Evolutionary conservation across 2,329 filamentous ascomycete genomes (phyloP).

Genomic region (Claviceps pusilla): DNA sequence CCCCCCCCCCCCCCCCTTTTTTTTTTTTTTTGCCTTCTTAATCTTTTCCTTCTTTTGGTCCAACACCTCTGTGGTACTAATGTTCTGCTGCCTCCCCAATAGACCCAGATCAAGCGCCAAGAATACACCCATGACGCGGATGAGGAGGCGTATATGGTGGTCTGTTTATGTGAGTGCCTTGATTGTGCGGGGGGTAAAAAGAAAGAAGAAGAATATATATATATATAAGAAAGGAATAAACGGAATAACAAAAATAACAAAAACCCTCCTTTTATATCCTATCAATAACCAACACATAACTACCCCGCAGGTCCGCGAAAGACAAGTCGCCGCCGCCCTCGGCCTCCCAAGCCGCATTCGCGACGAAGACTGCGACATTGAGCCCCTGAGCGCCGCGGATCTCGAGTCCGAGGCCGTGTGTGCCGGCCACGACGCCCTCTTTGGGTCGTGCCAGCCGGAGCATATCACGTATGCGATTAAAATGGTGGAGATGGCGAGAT

Average conservation of each 20-base stretch:
- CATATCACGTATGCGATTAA: constrained; percentile 22
- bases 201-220: neutral
- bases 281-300: too few species aligned
- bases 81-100: neutral
- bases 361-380: constrained; percentile 25
- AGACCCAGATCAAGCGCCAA: constrained; percentile 15
- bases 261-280: too few species aligned
- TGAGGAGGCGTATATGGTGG: constrained; percentile 38
- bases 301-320: constrained; percentile 18
- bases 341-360: constrained; percentile 23
- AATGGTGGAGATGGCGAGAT: constrained; percentile 22
- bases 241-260: neutral
- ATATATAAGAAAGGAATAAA: too few species aligned
- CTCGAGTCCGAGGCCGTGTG: constrained; percentile 16
- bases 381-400: constrained; percentile 17
- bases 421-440: constrained; percentile 8
- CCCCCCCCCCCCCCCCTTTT: too few species aligned
- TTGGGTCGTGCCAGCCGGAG: constrained; percentile 18
- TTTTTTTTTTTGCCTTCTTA: too few species aligned
- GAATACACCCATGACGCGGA: constrained; percentile 12
- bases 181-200: neutral
- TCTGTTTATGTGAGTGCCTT: constrained; percentile 30
- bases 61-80: neutral
- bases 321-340: constrained; percentile 22
- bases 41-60: too few species aligned